These are phyloP conservation scores for Ziziphus jujuba DNA, from an alignment of 306 rosid species.

Conservation along the genomic window DNA sequence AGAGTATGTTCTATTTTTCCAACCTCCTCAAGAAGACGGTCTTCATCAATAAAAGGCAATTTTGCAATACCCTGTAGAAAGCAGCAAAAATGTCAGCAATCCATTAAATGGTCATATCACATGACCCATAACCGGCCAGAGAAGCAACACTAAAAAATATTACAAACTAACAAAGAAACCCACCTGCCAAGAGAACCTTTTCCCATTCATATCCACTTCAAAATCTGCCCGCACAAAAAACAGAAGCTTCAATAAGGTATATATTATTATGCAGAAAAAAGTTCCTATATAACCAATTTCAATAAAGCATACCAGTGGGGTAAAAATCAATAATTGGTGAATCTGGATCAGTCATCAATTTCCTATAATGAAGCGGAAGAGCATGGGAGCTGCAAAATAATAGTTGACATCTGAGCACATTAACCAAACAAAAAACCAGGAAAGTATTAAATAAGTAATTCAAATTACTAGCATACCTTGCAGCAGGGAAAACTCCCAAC, in stretches of 20 bases:
- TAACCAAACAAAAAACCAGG: not conserved
- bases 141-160: conserved; percentile 11
- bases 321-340: conserved; percentile 93
- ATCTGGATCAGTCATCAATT: conserved; percentile 74
- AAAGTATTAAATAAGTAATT: not conserved
- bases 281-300: not conserved
- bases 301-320: conserved; percentile 66
- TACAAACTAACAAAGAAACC: conserved; percentile 12
- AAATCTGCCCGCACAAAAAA: conserved; percentile 61
- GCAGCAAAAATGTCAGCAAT: conserved; percentile 20
- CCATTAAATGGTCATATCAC: conserved; percentile 3
- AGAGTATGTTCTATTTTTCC: conserved; percentile 61
- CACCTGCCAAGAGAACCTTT: conserved; percentile 98
- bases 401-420: conserved; percentile 14
- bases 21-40: conserved; percentile 86
- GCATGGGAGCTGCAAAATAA: conserved; percentile 80
- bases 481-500: conserved; percentile 95
- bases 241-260: conserved; percentile 24
- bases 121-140: not conserved
- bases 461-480: conserved; percentile 54
- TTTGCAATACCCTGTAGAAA: conserved; percentile 84
- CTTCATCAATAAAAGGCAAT: conserved; percentile 94
- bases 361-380: conserved; percentile 81
- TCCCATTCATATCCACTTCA: conserved; percentile 99
- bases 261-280: not conserved